Conservation (phyloP, 345 rosid species). For the Hibiscus tridactylites region DNA sequence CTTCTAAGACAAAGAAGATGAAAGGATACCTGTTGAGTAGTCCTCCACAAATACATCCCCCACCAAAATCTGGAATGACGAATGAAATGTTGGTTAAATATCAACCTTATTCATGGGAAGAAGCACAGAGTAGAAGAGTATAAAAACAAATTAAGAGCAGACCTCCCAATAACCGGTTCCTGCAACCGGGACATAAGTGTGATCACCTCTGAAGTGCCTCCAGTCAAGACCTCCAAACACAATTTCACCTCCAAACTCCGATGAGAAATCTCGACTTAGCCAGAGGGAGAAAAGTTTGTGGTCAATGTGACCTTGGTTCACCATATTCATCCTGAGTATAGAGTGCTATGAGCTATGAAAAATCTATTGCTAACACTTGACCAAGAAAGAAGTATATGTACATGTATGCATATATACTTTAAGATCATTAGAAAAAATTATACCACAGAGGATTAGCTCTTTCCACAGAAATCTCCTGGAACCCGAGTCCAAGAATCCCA, state of each 20-base stretch:
- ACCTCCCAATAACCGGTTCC: conserved; percentile 47
- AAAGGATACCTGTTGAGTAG: conserved; percentile 37
- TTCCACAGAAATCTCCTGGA: conserved; percentile 29
- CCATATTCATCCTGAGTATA: conserved; percentile 43
- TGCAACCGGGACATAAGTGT: conserved; percentile 37
- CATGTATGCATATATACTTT: too few species aligned
- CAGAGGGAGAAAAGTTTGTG: conserved; percentile 47
- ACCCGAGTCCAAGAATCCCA: conserved; percentile 49
- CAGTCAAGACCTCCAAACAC: conserved; percentile 54
- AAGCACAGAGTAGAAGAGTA: not conserved
- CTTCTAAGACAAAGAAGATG: not conserved
- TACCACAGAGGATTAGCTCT: conserved; percentile 50
- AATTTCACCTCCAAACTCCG: conserved; percentile 35
- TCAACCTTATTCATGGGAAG: conserved; percentile 1
- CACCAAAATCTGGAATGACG: conserved; percentile 34
- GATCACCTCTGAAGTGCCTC: conserved; percentile 46
- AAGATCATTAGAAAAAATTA: not conserved
- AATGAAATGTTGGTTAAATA: not conserved
- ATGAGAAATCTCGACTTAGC: conserved; percentile 35
- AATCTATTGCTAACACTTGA: not conserved
- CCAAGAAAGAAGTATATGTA: too few species aligned
- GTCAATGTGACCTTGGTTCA: conserved; percentile 37
- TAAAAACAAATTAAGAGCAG: conserved; percentile 15
- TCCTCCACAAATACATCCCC: conserved; percentile 34
- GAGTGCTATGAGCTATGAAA: not conserved